These are phyloP conservation scores for Lachancea sp. DNA, from an alignment of 805 yeast species.

Conservation along the genomic window DNA sequence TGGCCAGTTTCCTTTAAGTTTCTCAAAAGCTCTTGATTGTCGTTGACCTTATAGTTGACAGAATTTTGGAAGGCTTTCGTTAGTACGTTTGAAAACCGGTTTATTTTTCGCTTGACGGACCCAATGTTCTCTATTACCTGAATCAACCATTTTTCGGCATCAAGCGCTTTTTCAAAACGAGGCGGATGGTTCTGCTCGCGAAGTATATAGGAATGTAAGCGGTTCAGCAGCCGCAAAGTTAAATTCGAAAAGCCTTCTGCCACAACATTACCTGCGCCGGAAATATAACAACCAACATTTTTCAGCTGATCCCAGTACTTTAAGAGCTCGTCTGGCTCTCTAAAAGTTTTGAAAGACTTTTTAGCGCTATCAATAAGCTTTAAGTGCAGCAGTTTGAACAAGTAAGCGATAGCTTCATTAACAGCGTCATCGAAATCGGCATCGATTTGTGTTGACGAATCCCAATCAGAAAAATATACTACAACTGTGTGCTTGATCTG, in stretches of 20 bases:
- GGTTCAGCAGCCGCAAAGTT: constrained; percentile 58
- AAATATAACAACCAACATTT: constrained; percentile 69
- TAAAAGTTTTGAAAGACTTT: constrained; percentile 70
- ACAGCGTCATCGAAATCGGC: constrained; percentile 60
- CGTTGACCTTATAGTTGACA: constrained; percentile 50
- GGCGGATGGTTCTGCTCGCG: constrained; percentile 66
- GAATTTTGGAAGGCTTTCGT: constrained; percentile 71
- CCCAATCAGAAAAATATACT: constrained; percentile 62
- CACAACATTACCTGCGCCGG: constrained; percentile 73
- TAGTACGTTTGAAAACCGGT: constrained; percentile 65
- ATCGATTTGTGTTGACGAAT: constrained; percentile 57
- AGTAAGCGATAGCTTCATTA: constrained; percentile 65
- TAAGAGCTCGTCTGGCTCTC: constrained; percentile 81
- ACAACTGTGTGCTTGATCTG: constrained; percentile 63
- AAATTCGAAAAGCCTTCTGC: constrained; percentile 69
- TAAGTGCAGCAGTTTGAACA: constrained; percentile 62
- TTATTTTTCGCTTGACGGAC: constrained; percentile 70
- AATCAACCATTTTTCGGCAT: constrained; percentile 58
- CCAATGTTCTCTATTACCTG: constrained; percentile 66
- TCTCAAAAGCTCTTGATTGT: constrained; percentile 47
- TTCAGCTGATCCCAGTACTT: constrained; percentile 73
- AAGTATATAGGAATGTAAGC: constrained; percentile 64
- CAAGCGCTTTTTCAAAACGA: constrained; percentile 33
- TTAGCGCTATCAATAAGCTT: constrained; percentile 74
- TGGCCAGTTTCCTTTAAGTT: constrained; percentile 61